Conservation (phyloP, 2,329 filamentous ascomycete species). For the Neofusicoccum cordaticola region DNA sequence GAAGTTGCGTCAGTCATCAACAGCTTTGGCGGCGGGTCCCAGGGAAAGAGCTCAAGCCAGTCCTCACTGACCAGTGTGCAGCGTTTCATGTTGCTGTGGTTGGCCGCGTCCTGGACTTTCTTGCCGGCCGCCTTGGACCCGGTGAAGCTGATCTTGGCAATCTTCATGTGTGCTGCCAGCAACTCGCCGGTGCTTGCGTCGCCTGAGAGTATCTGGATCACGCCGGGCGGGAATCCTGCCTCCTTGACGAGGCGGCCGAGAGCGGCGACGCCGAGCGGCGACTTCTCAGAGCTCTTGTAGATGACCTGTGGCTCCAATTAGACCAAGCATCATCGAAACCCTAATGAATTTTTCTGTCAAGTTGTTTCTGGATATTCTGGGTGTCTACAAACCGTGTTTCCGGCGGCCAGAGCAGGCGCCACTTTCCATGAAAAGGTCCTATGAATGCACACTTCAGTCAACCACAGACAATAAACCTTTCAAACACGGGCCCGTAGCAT, state of each 20-base stretch:
- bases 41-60: too few relatives aligned
- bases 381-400: too few relatives aligned
- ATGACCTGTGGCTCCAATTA: slow-evolving; percentile 12
- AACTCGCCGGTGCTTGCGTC: slow-evolving; percentile 28
- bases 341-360: too few relatives aligned
- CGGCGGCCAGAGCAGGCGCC: too few relatives aligned
- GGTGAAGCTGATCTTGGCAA: slow-evolving; percentile 43
- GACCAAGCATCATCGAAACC: too few relatives aligned
- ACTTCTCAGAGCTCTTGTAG: slow-evolving; percentile 31
- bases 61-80: slow-evolving; percentile 35
- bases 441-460: too few relatives aligned
- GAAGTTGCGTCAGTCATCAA: too few relatives aligned
- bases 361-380: too few relatives aligned
- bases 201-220: slow-evolving; percentile 35
- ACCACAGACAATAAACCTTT: too few relatives aligned
- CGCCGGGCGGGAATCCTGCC: slow-evolving; percentile 40
- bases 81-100: slow-evolving; percentile 41
- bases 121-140: slow-evolving; percentile 36
- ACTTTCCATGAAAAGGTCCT: too few relatives aligned
- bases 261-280: slow-evolving; percentile 24
- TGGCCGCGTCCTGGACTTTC: slow-evolving; percentile 37
- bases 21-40: too few relatives aligned
- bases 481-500: too few relatives aligned
- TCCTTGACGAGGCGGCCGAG: slow-evolving; percentile 31
- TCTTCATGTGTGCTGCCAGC: slow-evolving; percentile 37